These are phyloP conservation scores for Sclerotinia spermophila DNA, from an alignment of 2,329 filamentous ascomycete species.

Conservation along the genomic window DNA sequence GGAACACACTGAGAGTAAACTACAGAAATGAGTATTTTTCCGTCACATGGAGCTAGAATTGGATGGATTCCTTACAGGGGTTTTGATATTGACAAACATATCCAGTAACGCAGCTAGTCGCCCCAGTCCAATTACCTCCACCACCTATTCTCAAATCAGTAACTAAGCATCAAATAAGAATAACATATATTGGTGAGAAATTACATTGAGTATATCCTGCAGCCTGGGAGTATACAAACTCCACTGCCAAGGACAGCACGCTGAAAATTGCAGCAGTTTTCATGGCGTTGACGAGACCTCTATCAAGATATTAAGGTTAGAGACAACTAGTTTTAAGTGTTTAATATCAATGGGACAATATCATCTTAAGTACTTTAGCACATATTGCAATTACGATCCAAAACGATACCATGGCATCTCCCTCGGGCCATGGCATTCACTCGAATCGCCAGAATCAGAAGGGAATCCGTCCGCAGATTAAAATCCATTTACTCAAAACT, in stretches of 20 bases:
- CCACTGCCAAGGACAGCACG: slow-evolving; percentile 11
- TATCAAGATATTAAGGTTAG: not conserved
- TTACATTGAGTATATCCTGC: slow-evolving; percentile 16
- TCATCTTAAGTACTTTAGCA: slow-evolving; percentile 10
- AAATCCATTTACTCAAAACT: not conserved
- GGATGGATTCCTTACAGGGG: slow-evolving; percentile 5
- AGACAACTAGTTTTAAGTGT: not conserved
- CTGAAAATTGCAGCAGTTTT: not conserved
- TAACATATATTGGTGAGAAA: not conserved
- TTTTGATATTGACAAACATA: slow-evolving; percentile 17
- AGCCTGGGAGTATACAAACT: slow-evolving; percentile 16
- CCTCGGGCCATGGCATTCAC: not conserved
- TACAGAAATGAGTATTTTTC: slow-evolving; percentile 7
- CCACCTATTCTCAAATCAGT: slow-evolving; percentile 10
- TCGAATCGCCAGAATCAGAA: not conserved
- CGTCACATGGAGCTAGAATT: not conserved
- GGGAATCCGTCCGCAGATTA: not conserved
- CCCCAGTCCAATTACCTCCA: slow-evolving; percentile 9
- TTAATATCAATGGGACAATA: not conserved
- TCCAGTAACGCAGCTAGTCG: slow-evolving; percentile 15
- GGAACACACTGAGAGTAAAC: slow-evolving; percentile 22
- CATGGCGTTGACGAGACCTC: slow-evolving; percentile 6
- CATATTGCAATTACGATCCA: not conserved
- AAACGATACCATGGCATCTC: not conserved
- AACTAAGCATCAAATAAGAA: not conserved